Conservation (phyloP, 148 eudicot genomes). For the Oxyria digyna region DNA sequence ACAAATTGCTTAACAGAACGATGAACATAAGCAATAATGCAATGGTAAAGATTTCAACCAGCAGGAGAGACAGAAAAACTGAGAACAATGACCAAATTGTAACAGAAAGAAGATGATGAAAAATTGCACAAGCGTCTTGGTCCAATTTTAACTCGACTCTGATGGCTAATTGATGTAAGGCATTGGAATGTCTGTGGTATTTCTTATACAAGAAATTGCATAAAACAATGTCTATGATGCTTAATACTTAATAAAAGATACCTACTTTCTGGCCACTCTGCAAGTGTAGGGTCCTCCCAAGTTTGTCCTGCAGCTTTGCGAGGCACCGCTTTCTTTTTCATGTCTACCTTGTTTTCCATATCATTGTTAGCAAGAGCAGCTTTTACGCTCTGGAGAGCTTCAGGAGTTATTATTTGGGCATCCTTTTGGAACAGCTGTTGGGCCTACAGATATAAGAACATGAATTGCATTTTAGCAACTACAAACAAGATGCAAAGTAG, state of each 20-base stretch:
- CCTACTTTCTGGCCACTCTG: conserved; percentile 98
- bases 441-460: conserved; percentile 33
- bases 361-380: conserved; percentile 96
- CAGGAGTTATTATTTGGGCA: conserved; percentile 84
- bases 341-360: conserved; percentile 82
- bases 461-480: background rate
- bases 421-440: conserved; percentile 89
- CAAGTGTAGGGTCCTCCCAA: conserved; percentile 97
- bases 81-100: background rate
- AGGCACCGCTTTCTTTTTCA: conserved; percentile 83
- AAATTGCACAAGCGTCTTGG: too few relatives aligned
- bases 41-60: background rate
- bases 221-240: background rate
- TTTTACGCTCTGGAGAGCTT: conserved; percentile 88
- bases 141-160: too few relatives aligned
- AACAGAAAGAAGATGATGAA: too few relatives aligned
- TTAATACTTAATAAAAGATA: background rate
- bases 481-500: background rate
- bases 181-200: background rate
- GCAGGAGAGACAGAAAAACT: background rate
- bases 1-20: background rate
- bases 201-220: too few relatives aligned
- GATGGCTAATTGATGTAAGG: background rate
- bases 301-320: conserved; percentile 90
- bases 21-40: background rate